Evolutionary conservation across 1,284 basidiomycete genomes (phyloP), one percentile per base, ranked within the genome.

Genomic region (Rhodofomes roseus): DNA sequence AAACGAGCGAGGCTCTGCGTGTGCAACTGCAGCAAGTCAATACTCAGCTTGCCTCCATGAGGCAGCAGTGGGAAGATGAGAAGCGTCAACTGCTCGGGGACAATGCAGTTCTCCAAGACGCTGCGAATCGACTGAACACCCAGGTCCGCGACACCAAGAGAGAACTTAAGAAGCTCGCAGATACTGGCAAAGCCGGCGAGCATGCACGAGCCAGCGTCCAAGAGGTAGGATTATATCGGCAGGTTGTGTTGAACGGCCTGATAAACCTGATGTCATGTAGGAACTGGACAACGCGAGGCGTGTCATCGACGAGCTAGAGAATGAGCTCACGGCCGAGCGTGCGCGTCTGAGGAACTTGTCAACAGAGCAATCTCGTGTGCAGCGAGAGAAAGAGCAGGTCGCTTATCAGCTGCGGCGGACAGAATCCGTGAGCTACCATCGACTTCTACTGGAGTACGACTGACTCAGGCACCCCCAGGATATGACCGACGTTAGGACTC

Each of bases 401-500:
- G 64, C 83, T 25, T 73, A 79, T 11, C 83, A 92, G 63, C 71
- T 92, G 61, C 80, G 83, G 60, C 80, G 87, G 40, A 88, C 87
- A 7, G 88, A 92, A 76, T 78, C 81, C 50, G 89, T 89, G 65
- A 69, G 81, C 70, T 34, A 53, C 7, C 25, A 12, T 1, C 29
- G 12, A 5, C 4, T 16, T 27, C 11, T 48, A 36, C 18, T 57
- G 12, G 22, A 34, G 36, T 25, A 34, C 31, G 18, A 22, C 16
- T 60, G 12, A 53, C 40, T 36, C 14, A 16, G 16, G 1, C n/a
- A 12, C 12, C 2, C 18, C 8, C 63, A 92, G 89, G 89, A 91
- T 65, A 90, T 92, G 82, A 82, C 86, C 20, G 87, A 87, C 51
- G 81, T 92, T 53, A 85, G 83, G 63, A 70, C 80, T 20, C 85